Conservation (phyloP, 106 monocot species). For the Platanthera guangdongensis region DNA sequence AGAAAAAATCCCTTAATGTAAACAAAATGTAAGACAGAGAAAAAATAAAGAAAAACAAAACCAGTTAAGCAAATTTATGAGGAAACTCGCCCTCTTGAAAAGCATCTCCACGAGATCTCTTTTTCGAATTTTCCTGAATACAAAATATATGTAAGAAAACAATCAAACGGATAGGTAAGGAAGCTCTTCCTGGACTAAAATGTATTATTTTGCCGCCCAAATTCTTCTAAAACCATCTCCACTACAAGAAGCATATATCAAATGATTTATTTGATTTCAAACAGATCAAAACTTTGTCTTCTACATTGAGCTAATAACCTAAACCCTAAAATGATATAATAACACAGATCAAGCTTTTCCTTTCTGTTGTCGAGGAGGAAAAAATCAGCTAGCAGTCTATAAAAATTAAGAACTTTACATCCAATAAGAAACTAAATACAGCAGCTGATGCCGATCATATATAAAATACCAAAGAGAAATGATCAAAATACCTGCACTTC, state of each 20-base stretch:
- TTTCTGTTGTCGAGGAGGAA: neutral
- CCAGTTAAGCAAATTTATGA: neutral
- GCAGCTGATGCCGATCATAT: neutral
- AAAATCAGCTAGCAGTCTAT: neutral
- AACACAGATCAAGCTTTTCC: neutral
- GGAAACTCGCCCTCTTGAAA: slow-evolving; percentile 23
- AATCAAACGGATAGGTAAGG: neutral
- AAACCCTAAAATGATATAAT: neutral
- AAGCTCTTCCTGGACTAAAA: neutral
- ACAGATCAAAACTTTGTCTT: neutral
- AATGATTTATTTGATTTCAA: neutral
- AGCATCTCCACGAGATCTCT: slow-evolving; percentile 18
- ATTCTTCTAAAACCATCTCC: neutral
- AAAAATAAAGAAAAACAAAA: neutral
- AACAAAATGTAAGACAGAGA: neutral
- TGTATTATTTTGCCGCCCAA: neutral
- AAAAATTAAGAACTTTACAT: neutral
- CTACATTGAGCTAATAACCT: neutral
- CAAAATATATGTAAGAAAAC: neutral
- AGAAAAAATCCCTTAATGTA: neutral
- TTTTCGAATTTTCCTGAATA: slow-evolving; percentile 19
- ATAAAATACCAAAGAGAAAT: neutral
- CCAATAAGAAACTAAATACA: neutral
- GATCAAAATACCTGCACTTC: slow-evolving; percentile 25
- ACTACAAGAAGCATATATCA: neutral